Percentiles rank a stretch among this genome's conserved stretches.
Conservation (phyloP, 805 yeast genomes). For the Tetrapisispora namnaoensis region DNA sequence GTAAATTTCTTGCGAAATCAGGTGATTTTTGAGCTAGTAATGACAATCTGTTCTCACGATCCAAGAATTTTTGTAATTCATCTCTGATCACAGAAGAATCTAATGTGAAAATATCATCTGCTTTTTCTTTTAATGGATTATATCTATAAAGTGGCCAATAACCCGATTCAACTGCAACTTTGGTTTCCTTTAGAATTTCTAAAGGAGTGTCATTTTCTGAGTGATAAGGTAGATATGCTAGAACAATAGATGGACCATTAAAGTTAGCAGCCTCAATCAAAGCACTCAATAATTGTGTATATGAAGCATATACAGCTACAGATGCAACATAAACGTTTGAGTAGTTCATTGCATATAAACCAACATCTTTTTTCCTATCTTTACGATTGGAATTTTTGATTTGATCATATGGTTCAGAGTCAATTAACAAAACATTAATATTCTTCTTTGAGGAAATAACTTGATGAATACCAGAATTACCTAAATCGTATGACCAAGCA, state of each 20-base stretch:
- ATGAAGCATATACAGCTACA: slow-evolving; percentile 86
- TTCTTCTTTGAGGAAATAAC: slow-evolving; percentile 66
- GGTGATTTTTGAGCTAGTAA: slow-evolving; percentile 65
- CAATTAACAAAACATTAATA: slow-evolving; percentile 77
- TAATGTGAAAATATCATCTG: slow-evolving; percentile 53
- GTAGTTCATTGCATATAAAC: slow-evolving; percentile 88
- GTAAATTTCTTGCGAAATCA: slow-evolving; percentile 62
- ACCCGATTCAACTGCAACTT: slow-evolving; percentile 85
- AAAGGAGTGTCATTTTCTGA: slow-evolving; percentile 59
- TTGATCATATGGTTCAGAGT: slow-evolving; percentile 60
- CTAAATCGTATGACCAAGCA: slow-evolving; percentile 90
- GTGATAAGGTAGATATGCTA: slow-evolving; percentile 78
- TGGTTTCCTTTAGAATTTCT: slow-evolving; percentile 74
- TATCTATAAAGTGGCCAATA: slow-evolving; percentile 92
- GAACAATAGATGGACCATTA: slow-evolving; percentile 82
- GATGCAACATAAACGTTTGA: slow-evolving; percentile 88
- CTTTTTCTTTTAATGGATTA: slow-evolving; percentile 51
- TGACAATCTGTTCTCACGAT: slow-evolving; percentile 81
- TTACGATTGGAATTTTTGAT: slow-evolving; percentile 31
- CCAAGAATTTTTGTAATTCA: slow-evolving; percentile 70
- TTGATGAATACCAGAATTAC: slow-evolving; percentile 84
- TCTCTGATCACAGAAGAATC: slow-evolving; percentile 77
- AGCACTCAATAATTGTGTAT: slow-evolving; percentile 85
- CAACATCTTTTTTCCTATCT: slow-evolving; percentile 64
- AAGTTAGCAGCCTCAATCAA: slow-evolving; percentile 81